phyloP scores from a whole-genome alignment of 371 early-diverging fungal genomes.

The Phascolomyces articulosus region DNA sequence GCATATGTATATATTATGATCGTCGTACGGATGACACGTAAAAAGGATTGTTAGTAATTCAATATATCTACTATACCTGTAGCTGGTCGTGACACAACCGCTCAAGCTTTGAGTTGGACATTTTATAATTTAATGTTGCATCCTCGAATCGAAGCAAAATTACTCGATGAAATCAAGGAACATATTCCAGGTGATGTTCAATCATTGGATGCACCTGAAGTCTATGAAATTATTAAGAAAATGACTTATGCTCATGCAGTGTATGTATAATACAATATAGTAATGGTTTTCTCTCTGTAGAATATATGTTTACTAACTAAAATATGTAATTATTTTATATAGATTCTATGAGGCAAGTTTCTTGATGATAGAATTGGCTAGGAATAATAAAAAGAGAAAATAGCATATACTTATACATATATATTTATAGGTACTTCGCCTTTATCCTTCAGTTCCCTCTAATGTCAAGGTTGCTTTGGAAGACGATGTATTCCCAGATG shows the following conservation, averaged over 20 bases:
- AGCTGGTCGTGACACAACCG: constrained; percentile 73
- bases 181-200: constrained; percentile 34
- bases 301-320: too few relatives aligned
- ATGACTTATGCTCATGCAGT: constrained; percentile 62
- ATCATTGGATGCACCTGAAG: constrained; percentile 27
- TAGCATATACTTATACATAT: too few relatives aligned
- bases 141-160: constrained; percentile 51
- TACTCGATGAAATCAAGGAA: constrained; percentile 58
- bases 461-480: constrained; percentile 65
- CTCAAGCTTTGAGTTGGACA: constrained; percentile 71
- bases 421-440: constrained; percentile 66
- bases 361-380: too few relatives aligned
- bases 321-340: too few relatives aligned
- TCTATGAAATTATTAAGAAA: constrained; percentile 49
- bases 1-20: too few relatives aligned
- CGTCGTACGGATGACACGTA: too few relatives aligned
- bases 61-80: too few relatives aligned
- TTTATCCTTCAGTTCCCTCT: constrained; percentile 74
- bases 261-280: constrained; percentile 35
- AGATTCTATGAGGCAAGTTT: constrained; percentile 63
- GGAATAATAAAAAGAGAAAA: too few relatives aligned
- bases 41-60: too few relatives aligned
- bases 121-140: constrained; percentile 56
- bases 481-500: constrained; percentile 76
- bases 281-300: too few relatives aligned